A percentile compares a stretch with the other conserved stretches of the same genome.
Evolutionary conservation across 306 rosid genomes (phyloP).

Genomic region (Prunus dulcis): DNA sequence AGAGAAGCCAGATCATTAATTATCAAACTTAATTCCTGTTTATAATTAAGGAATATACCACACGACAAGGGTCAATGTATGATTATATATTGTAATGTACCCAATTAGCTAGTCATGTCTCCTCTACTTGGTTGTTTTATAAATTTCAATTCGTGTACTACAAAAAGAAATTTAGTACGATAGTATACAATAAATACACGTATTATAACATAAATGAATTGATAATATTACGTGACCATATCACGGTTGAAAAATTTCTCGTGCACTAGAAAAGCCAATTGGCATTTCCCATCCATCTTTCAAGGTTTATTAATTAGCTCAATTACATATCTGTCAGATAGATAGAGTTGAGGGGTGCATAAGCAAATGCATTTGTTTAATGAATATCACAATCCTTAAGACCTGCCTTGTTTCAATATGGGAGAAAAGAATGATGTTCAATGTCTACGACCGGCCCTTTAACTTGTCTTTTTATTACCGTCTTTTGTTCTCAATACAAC

Average conservation of each 20-base stretch:
- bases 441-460: constrained; percentile 13
- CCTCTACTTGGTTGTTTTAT: not conserved
- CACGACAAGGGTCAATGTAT: not conserved
- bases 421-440: constrained; percentile 7
- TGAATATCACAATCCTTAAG: not conserved
- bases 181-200: too few species aligned
- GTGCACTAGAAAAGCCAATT: too few species aligned
- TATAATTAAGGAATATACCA: not conserved
- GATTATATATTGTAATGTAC: not conserved
- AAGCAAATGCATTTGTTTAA: not conserved
- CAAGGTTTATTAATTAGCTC: too few species aligned
- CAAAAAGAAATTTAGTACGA: too few species aligned
- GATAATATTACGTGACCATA: too few species aligned
- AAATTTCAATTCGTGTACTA: not conserved
- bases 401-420: not conserved
- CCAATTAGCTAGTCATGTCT: not conserved
- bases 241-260: too few species aligned
- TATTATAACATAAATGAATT: too few species aligned
- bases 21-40: not conserved
- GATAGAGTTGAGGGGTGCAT: not conserved
- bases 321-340: not conserved
- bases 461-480: constrained; percentile 12
- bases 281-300: too few species aligned
- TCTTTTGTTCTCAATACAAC: not conserved
- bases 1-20: not conserved